A percentile compares a stretch with the other conserved stretches of the same genome.
Conservation (phyloP, 192 early-diverging fungal species). For the Entophlyctis helioformis region DNA sequence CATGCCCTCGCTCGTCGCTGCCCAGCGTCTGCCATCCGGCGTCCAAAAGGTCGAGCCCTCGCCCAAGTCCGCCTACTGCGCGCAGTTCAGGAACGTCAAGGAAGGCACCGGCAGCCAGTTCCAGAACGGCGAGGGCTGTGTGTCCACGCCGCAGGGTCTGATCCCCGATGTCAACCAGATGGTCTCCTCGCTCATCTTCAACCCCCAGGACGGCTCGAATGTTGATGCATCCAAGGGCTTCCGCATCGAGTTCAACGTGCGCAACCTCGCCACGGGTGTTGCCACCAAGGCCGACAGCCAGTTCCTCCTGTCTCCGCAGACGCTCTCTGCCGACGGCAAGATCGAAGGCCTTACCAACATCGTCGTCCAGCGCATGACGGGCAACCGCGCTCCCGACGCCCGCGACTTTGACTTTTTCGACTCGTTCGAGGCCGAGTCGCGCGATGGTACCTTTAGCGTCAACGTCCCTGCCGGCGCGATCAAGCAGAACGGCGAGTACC, state of each 20-base stretch:
- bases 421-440: constrained; percentile 17
- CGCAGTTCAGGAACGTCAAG: too few relatives aligned
- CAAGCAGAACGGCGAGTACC: constrained; percentile 11
- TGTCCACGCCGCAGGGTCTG: too few relatives aligned
- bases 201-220: constrained; percentile 15
- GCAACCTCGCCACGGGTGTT: constrained; percentile 27
- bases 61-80: too few relatives aligned
- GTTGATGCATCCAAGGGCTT: constrained; percentile 13
- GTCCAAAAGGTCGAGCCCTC: too few relatives aligned
- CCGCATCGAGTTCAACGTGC: constrained; percentile 8
- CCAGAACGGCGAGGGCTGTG: too few relatives aligned
- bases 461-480: constrained; percentile 19
- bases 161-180: constrained; percentile 21
- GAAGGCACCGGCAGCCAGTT: too few relatives aligned
- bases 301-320: constrained; percentile 21
- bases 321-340: constrained; percentile 19
- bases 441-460: constrained; percentile 14
- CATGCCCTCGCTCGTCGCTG: too few relatives aligned
- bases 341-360: constrained; percentile 33
- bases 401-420: constrained; percentile 22
- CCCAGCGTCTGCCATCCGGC: too few relatives aligned
- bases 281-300: constrained; percentile 13
- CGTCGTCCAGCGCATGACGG: constrained; percentile 13
- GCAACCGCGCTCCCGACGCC: constrained; percentile 9
- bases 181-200: constrained; percentile 17